A percentile compares a stretch with the other conserved stretches of the same genome.
These are phyloP conservation scores for peach (Prunus persica) DNA, from an alignment of 306 rosid species.

Conservation along the genomic window DNA sequence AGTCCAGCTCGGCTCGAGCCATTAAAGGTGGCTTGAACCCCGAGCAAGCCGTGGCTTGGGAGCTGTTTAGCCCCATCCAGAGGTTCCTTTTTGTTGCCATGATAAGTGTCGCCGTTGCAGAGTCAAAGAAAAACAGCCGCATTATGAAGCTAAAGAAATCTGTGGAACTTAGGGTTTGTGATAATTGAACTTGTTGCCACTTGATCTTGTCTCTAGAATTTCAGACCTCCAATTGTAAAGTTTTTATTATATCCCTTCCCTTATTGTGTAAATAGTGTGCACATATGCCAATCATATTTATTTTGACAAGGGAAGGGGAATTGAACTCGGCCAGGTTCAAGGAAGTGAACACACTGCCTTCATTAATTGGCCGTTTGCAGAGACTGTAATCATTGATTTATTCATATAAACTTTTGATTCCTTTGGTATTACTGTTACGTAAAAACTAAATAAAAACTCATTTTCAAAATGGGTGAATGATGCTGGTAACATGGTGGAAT, in stretches of 20 bases:
- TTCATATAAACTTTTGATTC: too few species aligned
- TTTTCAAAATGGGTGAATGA: neutral
- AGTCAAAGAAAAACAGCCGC: slow-evolving; percentile 44
- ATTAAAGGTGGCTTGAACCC: slow-evolving; percentile 46
- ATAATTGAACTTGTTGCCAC: slow-evolving; percentile 10
- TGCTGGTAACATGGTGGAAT: slow-evolving; percentile 22
- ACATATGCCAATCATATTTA: too few species aligned
- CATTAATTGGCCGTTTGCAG: too few species aligned
- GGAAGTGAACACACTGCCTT: too few species aligned
- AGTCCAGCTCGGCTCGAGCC: slow-evolving; percentile 56
- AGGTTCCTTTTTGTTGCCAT: slow-evolving; percentile 76
- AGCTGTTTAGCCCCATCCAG: slow-evolving; percentile 57
- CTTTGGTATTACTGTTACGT: neutral
- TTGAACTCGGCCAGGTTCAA: too few species aligned
- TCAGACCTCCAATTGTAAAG: slow-evolving; percentile 4
- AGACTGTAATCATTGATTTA: too few species aligned
- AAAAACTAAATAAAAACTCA: neutral
- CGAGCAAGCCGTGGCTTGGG: slow-evolving; percentile 67
- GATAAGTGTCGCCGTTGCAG: slow-evolving; percentile 55
- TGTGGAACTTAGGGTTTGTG: slow-evolving; percentile 13
- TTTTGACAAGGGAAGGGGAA: too few species aligned
- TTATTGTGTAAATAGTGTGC: too few species aligned
- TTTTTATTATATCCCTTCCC: neutral
- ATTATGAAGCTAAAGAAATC: slow-evolving; percentile 52
- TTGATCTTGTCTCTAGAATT: slow-evolving; percentile 13